Conservation (phyloP, 2,329 filamentous ascomycete genomes). For the Colletotrichum magnum region DNA sequence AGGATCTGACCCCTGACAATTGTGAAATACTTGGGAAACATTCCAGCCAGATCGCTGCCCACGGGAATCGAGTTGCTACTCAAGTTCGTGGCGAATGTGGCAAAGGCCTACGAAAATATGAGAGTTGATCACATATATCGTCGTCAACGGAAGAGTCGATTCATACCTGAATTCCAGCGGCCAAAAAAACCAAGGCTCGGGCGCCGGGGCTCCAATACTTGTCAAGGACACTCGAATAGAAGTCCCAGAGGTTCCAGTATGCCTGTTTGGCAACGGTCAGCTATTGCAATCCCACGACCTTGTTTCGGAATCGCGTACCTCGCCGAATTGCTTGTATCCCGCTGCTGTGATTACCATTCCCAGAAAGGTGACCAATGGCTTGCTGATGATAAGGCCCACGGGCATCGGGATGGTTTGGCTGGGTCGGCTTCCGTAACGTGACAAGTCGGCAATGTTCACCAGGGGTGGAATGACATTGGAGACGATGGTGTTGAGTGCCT, state of each 20-base stretch:
- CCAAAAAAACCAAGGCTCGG: slow-evolving; percentile 8
- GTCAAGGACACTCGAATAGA: slow-evolving; percentile 20
- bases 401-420: slow-evolving; percentile 6
- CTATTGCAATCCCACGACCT: too few relatives aligned
- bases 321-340: slow-evolving; percentile 23
- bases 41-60: slow-evolving; percentile 4
- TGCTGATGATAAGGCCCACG: slow-evolving; percentile 27
- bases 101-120: neutral
- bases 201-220: slow-evolving; percentile 24
- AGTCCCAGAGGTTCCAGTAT: slow-evolving; percentile 34
- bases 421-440: too few relatives aligned
- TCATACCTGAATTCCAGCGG: slow-evolving; percentile 12
- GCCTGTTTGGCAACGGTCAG: neutral
- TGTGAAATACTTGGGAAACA: slow-evolving; percentile 12
- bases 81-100: slow-evolving; percentile 23
- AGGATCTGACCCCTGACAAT: slow-evolving; percentile 25
- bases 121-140: neutral
- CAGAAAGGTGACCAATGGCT: slow-evolving; percentile 14
- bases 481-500: too few relatives aligned
- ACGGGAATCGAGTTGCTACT: slow-evolving; percentile 27
- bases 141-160: neutral
- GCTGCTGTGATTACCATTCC: slow-evolving; percentile 25
- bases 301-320: neutral
- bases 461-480: too few relatives aligned
- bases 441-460: too few relatives aligned